These are phyloP conservation scores for Cercospora nicotianae DNA, from an alignment of 2,329 filamentous ascomycete species.

Conservation along the genomic window DNA sequence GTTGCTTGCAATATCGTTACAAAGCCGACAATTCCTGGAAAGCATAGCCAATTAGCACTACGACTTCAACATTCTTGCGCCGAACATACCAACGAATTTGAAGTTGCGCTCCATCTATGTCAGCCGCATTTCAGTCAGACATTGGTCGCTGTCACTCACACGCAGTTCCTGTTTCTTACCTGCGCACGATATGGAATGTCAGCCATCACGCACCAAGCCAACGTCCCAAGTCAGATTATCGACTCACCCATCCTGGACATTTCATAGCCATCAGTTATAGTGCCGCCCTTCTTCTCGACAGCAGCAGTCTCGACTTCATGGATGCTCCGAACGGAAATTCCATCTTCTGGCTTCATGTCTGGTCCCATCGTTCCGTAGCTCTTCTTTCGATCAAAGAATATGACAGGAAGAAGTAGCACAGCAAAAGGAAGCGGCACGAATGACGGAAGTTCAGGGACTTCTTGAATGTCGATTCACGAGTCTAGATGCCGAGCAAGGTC, in stretches of 20 bases:
- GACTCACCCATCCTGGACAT: constrained; percentile 48
- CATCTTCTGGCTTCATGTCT: constrained; percentile 28
- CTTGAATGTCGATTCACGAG: constrained; percentile 7
- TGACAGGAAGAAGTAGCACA: background rate
- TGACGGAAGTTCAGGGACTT: constrained; percentile 9
- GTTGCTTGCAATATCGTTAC: constrained; percentile 56
- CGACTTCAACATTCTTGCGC: background rate
- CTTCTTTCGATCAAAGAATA: constrained; percentile 1
- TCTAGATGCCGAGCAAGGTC: constrained; percentile 17
- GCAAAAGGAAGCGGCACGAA: background rate
- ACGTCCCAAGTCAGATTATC: background rate
- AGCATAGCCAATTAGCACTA: background rate
- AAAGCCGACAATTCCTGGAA: constrained; percentile 52
- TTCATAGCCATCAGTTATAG: constrained; percentile 43
- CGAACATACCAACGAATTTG: constrained; percentile 20
- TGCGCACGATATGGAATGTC: background rate
- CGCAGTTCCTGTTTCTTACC: constrained; percentile 53
- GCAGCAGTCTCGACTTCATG: constrained; percentile 25
- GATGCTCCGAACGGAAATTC: constrained; percentile 29
- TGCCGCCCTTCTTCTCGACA: constrained; percentile 34
- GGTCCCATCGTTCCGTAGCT: constrained; percentile 16
- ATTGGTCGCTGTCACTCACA: constrained; percentile 28
- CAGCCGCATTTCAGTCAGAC: background rate
- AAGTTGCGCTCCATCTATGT: constrained; percentile 17
- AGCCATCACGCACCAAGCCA: background rate